Evolutionary conservation across 2,329 filamentous ascomycete species (phyloP).

Genomic region (Erysiphe neolycopersici): DNA sequence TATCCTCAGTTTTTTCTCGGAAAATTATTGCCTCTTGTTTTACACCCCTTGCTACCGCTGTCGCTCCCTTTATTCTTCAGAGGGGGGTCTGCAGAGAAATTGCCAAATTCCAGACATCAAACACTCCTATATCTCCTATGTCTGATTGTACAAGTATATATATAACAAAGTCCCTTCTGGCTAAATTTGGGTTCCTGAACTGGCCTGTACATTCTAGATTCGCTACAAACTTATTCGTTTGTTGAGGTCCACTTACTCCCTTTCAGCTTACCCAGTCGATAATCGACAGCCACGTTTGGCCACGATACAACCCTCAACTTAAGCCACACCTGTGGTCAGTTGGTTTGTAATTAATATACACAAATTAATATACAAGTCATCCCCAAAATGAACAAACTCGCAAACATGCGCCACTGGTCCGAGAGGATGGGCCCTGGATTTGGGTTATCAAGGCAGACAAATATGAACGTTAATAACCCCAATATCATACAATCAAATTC

Average conservation of each 20-base stretch:
- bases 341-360: not conserved
- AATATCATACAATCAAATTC: slow-evolving; percentile 23
- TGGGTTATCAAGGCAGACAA: slow-evolving; percentile 27
- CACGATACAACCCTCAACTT: not conserved
- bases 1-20: too few species aligned
- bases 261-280: not conserved
- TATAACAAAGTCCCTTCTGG: too few species aligned
- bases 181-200: not conserved
- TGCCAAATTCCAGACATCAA: too few species aligned
- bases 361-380: not conserved
- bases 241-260: not conserved
- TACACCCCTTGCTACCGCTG: too few species aligned
- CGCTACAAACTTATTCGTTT: not conserved
- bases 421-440: slow-evolving; percentile 43
- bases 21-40: too few species aligned
- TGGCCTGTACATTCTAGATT: not conserved
- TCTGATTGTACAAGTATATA: too few species aligned
- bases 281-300: not conserved
- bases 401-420: slow-evolving; percentile 46
- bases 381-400: slow-evolving; percentile 40
- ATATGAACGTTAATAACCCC: slow-evolving; percentile 20
- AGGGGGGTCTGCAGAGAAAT: too few species aligned
- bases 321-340: not conserved
- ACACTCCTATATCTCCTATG: too few species aligned
- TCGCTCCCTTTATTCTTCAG: too few species aligned